phyloP scores from a whole-genome alignment of 2,329 filamentous ascomycete genomes.

The Fusarium robinianum region DNA sequence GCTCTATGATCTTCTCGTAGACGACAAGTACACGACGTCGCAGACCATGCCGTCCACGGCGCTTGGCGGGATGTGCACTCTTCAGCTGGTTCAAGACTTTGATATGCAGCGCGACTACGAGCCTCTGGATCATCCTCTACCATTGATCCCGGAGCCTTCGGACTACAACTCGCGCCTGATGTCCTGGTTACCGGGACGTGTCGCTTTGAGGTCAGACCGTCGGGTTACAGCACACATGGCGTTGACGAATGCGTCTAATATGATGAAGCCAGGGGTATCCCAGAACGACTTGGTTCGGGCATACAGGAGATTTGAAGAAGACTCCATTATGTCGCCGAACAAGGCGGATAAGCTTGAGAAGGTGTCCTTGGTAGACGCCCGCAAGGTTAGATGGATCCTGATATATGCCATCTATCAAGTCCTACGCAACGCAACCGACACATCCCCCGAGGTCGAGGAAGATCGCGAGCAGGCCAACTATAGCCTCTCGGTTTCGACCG shows the following conservation, averaged over 20 bases:
- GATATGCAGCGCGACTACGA: slow-evolving; percentile 63
- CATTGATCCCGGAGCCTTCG: slow-evolving; percentile 62
- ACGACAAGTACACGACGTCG: slow-evolving; percentile 57
- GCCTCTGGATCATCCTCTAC: slow-evolving; percentile 67
- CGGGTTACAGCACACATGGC: slow-evolving; percentile 58
- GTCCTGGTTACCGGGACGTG: slow-evolving; percentile 48
- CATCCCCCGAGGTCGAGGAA: slow-evolving; percentile 62
- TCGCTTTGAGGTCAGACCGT: slow-evolving; percentile 53
- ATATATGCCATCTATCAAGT: slow-evolving; percentile 76
- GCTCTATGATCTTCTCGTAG: slow-evolving; percentile 73
- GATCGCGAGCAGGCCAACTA: slow-evolving; percentile 63
- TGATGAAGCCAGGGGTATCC: slow-evolving; percentile 43
- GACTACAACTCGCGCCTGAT: slow-evolving; percentile 41
- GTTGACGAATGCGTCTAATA: slow-evolving; percentile 55
- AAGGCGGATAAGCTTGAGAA: slow-evolving; percentile 62
- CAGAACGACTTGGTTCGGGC: slow-evolving; percentile 65
- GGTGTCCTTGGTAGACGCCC: slow-evolving; percentile 62
- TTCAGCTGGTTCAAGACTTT: slow-evolving; percentile 70
- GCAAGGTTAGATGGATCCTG: slow-evolving; percentile 79
- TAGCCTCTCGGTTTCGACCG: slow-evolving; percentile 51
- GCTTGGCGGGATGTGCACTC: slow-evolving; percentile 69
- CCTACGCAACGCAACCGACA: slow-evolving; percentile 65
- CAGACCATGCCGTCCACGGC: slow-evolving; percentile 57
- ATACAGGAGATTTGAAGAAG: slow-evolving; percentile 72
- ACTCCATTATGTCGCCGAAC: slow-evolving; percentile 52